These are phyloP conservation scores for Fusarium sarcochroum DNA, from an alignment of 2,329 filamentous ascomycete genomes.

Conservation along the genomic window DNA sequence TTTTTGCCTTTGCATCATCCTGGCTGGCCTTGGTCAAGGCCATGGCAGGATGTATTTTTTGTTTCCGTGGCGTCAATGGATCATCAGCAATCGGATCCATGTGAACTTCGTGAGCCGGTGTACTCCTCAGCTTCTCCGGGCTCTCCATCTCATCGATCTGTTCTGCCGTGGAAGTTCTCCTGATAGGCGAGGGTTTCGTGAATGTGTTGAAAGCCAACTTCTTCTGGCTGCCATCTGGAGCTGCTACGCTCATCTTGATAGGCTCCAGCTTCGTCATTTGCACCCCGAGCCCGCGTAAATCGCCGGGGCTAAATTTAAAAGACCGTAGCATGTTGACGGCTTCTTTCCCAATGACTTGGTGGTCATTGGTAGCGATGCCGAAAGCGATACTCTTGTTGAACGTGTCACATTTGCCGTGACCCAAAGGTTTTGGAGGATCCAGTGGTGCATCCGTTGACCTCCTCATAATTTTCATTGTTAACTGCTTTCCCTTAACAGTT, in stretches of 20 bases:
- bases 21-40: slow-evolving; percentile 65
- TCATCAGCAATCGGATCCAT: slow-evolving; percentile 70
- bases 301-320: slow-evolving; percentile 88
- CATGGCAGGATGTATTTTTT: slow-evolving; percentile 67
- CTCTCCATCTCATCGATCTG: slow-evolving; percentile 65
- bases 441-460: slow-evolving; percentile 87
- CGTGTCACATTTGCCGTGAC: slow-evolving; percentile 94
- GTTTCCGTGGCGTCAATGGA: slow-evolving; percentile 67
- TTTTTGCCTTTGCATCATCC: slow-evolving; percentile 69
- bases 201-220: slow-evolving; percentile 79
- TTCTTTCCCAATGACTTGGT: slow-evolving; percentile 81
- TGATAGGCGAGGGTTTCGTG: slow-evolving; percentile 55
- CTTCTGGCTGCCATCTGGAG: slow-evolving; percentile 81
- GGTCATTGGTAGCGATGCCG: slow-evolving; percentile 85
- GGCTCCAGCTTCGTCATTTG: slow-evolving; percentile 95
- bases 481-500: slow-evolving; percentile 85
- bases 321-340: slow-evolving; percentile 86
- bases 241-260: slow-evolving; percentile 71
- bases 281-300: slow-evolving; percentile 91
- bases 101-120: slow-evolving; percentile 50
- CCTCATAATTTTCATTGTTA: slow-evolving; percentile 96
- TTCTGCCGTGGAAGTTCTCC: slow-evolving; percentile 59
- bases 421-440: slow-evolving; percentile 92
- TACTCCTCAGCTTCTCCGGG: slow-evolving; percentile 52
- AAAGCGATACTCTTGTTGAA: slow-evolving; percentile 91